These are phyloP conservation scores for Cystobasidiopsis lactophilus DNA, from an alignment of 768 basidiomycete species.

Conservation along the genomic window DNA sequence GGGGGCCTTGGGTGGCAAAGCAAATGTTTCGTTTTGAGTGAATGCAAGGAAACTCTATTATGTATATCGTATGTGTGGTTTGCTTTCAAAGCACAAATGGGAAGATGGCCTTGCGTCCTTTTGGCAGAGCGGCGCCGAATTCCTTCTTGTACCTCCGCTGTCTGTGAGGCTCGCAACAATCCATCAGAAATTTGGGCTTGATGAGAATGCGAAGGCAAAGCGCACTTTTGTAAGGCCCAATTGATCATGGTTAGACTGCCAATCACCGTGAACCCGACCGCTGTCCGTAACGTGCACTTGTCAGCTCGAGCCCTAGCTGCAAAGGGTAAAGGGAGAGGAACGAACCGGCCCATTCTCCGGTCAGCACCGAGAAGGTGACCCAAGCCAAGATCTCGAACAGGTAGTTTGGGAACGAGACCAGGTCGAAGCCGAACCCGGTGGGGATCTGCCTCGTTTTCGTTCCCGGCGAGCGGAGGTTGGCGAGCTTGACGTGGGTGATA, in stretches of 20 bases:
- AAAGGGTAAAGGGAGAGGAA: constrained; percentile 7
- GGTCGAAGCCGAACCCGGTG: constrained; percentile 69
- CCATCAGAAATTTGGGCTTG: background rate
- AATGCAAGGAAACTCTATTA: no score
- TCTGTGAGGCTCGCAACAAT: background rate
- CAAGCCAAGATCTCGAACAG: constrained; percentile 70
- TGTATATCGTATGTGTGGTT: no score
- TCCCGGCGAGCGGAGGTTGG: constrained; percentile 59
- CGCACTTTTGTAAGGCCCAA: constrained; percentile 68
- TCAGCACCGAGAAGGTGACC: constrained; percentile 49
- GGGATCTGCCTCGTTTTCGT: constrained; percentile 58
- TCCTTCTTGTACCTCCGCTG: constrained; percentile 76
- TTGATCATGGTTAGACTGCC: constrained; percentile 44
- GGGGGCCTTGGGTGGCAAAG: no score
- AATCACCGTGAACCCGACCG: constrained; percentile 39
- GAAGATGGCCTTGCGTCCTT: constrained; percentile 50
- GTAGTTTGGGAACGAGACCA: constrained; percentile 83
- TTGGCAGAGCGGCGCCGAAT: constrained; percentile 66
- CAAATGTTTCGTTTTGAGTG: no score
- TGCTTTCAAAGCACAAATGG: constrained; percentile 39
- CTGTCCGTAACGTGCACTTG: constrained; percentile 20
- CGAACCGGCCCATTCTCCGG: constrained; percentile 51
- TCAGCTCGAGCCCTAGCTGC: background rate
- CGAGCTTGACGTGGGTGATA: constrained; percentile 55
- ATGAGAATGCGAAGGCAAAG: background rate